Evolutionary conservation across 352 stramenopile genomes (phyloP).

Genomic region (Phytophthora colocasiae): DNA sequence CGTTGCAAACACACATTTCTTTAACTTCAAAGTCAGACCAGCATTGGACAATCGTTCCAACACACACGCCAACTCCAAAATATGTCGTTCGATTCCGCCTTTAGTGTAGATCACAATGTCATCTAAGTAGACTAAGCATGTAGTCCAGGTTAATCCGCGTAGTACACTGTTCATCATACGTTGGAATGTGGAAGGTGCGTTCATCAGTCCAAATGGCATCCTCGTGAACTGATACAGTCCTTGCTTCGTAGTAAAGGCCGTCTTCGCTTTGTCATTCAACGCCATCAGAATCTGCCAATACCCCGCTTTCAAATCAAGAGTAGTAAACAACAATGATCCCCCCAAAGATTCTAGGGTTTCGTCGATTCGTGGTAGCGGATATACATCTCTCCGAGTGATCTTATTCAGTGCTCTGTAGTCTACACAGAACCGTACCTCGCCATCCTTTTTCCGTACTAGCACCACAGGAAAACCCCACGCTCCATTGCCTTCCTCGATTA

Average conservation of each 20-base stretch:
- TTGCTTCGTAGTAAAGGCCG: background rate
- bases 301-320: background rate
- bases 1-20: constrained; percentile 1
- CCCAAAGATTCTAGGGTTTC: background rate
- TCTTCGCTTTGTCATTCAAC: background rate
- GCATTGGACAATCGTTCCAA: background rate
- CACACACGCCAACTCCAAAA: background rate
- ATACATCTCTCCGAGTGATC: background rate
- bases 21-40: background rate
- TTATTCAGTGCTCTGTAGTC: constrained; percentile 3
- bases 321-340: background rate
- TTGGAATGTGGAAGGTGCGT: constrained; percentile 1
- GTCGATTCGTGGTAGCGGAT: background rate
- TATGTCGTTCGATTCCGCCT: background rate
- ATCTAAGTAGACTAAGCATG: background rate
- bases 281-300: background rate
- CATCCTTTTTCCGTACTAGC: background rate
- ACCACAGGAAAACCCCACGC: background rate
- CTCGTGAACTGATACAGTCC: background rate
- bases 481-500: constrained; percentile 1
- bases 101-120: background rate
- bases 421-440: background rate
- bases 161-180: background rate
- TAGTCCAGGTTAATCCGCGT: background rate
- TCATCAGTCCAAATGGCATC: background rate